These are phyloP conservation scores for Triticum dicoccoides DNA, from an alignment of 176 grass and related monocot genomes.

Conservation along the genomic window DNA sequence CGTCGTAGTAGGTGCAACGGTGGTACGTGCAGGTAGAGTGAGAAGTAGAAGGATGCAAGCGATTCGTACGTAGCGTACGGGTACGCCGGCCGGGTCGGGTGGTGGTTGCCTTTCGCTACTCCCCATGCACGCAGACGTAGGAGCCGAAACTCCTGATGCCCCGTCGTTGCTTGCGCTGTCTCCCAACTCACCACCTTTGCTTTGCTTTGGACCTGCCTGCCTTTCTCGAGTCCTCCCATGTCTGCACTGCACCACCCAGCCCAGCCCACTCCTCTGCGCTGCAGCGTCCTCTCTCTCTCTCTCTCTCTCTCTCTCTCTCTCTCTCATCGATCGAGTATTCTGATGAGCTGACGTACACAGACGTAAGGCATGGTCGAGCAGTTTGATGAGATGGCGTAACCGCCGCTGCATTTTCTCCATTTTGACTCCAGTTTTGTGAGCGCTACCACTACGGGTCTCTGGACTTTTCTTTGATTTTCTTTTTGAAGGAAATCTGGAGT, in stretches of 20 bases:
- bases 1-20: neutral
- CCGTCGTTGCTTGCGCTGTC: neutral
- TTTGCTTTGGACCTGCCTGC: neutral
- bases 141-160: neutral
- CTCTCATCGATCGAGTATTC: neutral
- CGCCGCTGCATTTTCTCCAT: neutral
- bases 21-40: too few species aligned
- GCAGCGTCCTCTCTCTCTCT: neutral
- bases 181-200: neutral
- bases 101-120: neutral
- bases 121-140: slow-evolving; percentile 5
- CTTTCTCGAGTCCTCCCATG: neutral
- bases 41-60: neutral
- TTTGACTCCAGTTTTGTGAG: neutral
- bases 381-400: neutral
- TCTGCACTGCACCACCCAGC: neutral
- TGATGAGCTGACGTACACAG: neutral
- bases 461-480: too few species aligned
- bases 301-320: neutral
- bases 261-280: neutral
- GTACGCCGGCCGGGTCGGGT: too few species aligned
- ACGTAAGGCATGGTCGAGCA: neutral
- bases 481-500: too few species aligned
- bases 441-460: neutral
- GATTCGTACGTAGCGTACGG: neutral